phyloP scores from a whole-genome alignment of 2,329 filamentous ascomycete genomes.

The Aspergillus ochraceus region DNA sequence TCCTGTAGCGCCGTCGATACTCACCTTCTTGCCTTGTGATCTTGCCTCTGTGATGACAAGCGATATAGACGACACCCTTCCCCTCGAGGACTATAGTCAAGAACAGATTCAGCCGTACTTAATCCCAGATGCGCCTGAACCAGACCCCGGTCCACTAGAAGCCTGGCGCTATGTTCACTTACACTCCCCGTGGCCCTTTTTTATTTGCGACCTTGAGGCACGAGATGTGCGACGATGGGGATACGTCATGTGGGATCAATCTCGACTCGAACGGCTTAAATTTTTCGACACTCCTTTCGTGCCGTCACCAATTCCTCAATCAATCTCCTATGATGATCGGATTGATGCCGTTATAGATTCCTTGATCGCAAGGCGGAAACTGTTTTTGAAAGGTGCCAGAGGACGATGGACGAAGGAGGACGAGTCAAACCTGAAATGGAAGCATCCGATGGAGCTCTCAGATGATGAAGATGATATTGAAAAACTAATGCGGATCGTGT shows the following conservation, averaged over 20 bases:
- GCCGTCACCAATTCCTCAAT: no score
- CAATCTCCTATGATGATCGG: background rate
- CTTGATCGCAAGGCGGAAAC: background rate
- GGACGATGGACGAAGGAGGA: conserved; percentile 2
- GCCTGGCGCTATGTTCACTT: background rate
- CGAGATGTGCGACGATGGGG: background rate
- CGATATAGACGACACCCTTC: background rate
- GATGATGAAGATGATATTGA: background rate
- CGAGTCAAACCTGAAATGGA: background rate
- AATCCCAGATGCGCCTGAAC: background rate
- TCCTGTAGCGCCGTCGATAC: background rate
- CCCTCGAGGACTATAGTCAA: background rate
- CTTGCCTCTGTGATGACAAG: background rate
- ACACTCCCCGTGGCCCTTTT: background rate
- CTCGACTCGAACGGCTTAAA: background rate
- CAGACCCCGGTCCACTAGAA: background rate
- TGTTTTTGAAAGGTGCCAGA: background rate
- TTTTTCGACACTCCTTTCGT: background rate
- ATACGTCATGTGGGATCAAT: background rate
- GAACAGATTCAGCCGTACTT: background rate
- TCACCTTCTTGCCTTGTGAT: background rate
- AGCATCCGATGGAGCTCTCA: background rate
- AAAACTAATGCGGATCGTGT: no score
- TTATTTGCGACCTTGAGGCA: background rate
- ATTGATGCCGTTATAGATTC: background rate